phyloP scores from a whole-genome alignment of 176 grass and related monocot genomes.

The Avena atlantica region DNA sequence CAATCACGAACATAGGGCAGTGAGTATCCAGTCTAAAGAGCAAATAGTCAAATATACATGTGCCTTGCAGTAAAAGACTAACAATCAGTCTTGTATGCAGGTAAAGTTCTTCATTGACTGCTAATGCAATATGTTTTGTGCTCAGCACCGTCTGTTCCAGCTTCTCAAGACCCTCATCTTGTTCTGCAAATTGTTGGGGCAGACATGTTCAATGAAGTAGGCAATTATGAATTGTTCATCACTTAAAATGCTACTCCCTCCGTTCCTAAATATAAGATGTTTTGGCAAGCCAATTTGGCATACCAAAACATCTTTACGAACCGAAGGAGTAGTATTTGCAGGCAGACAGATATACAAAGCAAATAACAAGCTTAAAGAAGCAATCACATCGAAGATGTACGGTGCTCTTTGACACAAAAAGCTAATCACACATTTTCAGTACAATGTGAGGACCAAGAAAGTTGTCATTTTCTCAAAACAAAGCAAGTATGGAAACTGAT shows the following conservation, averaged over 20 bases:
- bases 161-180: conserved; percentile 81
- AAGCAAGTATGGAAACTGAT: not conserved
- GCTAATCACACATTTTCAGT: not conserved
- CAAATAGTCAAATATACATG: not conserved
- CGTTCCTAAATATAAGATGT: too few species aligned
- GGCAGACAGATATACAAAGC: not conserved
- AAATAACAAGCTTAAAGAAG: not conserved
- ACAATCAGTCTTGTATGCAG: conserved; percentile 82
- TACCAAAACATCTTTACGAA: too few species aligned
- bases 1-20: conserved; percentile 19
- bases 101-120: conserved; percentile 78
- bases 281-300: too few species aligned
- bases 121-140: conserved; percentile 81
- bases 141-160: conserved; percentile 76
- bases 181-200: conserved; percentile 52
- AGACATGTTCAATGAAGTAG: conserved; percentile 16
- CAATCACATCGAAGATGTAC: not conserved
- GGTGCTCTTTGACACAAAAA: not conserved
- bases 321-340: too few species aligned
- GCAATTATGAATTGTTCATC: not conserved
- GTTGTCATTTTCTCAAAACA: not conserved
- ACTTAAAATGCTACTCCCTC: not conserved
- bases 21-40: conserved; percentile 13
- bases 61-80: conserved; percentile 27
- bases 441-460: not conserved